Evolutionary conservation across 208 protist species (phyloP), one percentile per base, ranked within the genome.

Genomic region (Trypanosoma lewisi): DNA sequence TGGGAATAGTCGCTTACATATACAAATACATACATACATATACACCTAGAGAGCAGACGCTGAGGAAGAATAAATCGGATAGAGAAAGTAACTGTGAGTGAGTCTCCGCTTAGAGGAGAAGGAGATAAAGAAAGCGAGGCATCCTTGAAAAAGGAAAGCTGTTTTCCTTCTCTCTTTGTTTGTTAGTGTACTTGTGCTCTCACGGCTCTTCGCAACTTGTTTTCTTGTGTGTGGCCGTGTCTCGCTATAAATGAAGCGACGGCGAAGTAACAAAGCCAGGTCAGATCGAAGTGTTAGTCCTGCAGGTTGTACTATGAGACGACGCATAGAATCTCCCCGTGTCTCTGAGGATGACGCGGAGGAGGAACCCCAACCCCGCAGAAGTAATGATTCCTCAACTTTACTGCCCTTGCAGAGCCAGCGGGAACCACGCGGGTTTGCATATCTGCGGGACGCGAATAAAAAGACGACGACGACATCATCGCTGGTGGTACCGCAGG

Each of bases 361-460:
- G 16, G 39, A 59, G 41, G 12, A 28, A 30, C 1, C 27, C 28
- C 4, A n/a, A 34, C 36, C 4, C 4, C 27, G 16, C 4, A 41
- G 33, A 27, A 30, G 9, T 1, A 11, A 12, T 19, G 23, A 30
- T 34, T 28, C 17, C 54, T 17, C 21, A 14, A 12, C 9, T 2
- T 14, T 31, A n/a, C 19, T 31, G 25, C 9, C 50, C n/a, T n/a
- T 9, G 28, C 21, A 11, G 28, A 34, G 6, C n/a, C 28, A 30
- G 21, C 2, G 45, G 17, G 36, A 25, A 49, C n/a, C 36, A 16
- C 23, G 47, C 34, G 51, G 41, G 0, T 69, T 47, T 41, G 63
- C 63, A 0, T 55, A 62, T n/a, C 39, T 67, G 33, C 36, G 34
- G 51, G 60, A 67, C 9, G 51, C 16, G 3, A 7, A n/a, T n/a